phyloP scores from a whole-genome alignment of 495 filamentous ascomycete genomes.

The Neurospora tetraspora region DNA sequence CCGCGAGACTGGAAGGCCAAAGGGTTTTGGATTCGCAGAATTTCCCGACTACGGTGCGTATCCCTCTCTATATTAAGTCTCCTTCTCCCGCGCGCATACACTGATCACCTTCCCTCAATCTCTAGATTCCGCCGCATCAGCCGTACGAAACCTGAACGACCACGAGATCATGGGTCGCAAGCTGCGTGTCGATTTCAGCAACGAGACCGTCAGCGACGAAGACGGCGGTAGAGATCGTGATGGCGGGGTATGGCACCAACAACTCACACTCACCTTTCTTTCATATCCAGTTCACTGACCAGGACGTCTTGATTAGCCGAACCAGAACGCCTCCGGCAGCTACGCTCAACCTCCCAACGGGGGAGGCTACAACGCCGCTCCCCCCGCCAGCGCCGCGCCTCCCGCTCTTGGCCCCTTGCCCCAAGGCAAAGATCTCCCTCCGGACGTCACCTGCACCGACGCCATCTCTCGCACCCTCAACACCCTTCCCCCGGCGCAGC shows the following conservation, averaged over 20 bases:
- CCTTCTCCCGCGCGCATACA: background rate
- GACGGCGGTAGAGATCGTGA: slow-evolving; percentile 27
- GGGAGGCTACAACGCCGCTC: slow-evolving; percentile 11
- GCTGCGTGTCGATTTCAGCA: slow-evolving; percentile 87
- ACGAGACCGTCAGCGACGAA: slow-evolving; percentile 75
- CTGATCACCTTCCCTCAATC: background rate
- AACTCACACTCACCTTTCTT: background rate
- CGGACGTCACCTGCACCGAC: slow-evolving; percentile 73
- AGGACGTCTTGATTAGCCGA: background rate
- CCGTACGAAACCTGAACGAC: slow-evolving; percentile 92
- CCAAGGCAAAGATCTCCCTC: slow-evolving; percentile 69
- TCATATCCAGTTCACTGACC: background rate
- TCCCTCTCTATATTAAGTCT: background rate
- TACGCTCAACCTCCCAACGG: slow-evolving; percentile 7
- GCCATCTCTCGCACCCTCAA: slow-evolving; percentile 84
- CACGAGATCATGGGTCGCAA: slow-evolving; percentile 94
- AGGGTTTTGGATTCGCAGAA: slow-evolving; percentile 94
- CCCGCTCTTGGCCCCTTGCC: slow-evolving; percentile 65
- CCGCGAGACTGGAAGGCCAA: slow-evolving; percentile 86
- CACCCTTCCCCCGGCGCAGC: slow-evolving; percentile 74
- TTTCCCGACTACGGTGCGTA: slow-evolving; percentile 61
- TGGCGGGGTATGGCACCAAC: slow-evolving; percentile 10
- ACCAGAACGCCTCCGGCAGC: background rate
- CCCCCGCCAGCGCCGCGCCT: slow-evolving; percentile 15
- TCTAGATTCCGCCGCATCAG: slow-evolving; percentile 79